Conservation (phyloP, 2,329 filamentous ascomycete species). For the Penicillium decumbens region DNA sequence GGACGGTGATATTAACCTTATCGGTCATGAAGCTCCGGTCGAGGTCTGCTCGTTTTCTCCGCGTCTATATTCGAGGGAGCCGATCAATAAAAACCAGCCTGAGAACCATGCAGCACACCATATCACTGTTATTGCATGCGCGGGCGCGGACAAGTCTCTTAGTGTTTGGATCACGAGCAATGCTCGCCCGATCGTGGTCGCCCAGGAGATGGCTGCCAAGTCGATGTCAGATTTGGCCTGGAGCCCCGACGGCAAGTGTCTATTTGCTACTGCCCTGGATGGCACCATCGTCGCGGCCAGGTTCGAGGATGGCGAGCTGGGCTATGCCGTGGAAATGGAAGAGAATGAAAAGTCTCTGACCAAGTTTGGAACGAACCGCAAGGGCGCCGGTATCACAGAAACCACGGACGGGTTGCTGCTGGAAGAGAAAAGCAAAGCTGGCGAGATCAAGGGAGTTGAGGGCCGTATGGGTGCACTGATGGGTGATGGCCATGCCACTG, state of each 20-base stretch:
- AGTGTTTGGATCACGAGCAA: constrained; percentile 98
- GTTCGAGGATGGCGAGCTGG: constrained; percentile 83
- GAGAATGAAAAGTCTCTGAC: constrained; percentile 91
- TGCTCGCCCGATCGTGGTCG: constrained; percentile 80
- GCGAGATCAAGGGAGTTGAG: constrained; percentile 82
- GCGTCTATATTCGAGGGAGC: constrained; percentile 73
- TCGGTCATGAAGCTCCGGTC: constrained; percentile 93
- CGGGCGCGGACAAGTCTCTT: constrained; percentile 91
- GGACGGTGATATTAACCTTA: constrained; percentile 96
- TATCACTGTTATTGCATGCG: constrained; percentile 93
- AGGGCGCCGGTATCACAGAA: constrained; percentile 85
- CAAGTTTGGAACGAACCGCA: constrained; percentile 84
- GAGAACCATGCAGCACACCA: constrained; percentile 44
- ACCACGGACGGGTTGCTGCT: constrained; percentile 82
- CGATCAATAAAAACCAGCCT: constrained; percentile 48
- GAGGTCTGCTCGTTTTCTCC: constrained; percentile 98
- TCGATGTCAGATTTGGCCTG: constrained; percentile 92
- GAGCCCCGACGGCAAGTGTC: constrained; percentile 82
- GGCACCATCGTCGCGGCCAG: constrained; percentile 76
- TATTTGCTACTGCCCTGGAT: constrained; percentile 84
- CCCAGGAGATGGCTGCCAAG: constrained; percentile 83
- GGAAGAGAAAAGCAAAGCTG: constrained; percentile 88
- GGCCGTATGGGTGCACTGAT: constrained; percentile 98
- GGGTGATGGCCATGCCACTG: constrained; percentile 66
- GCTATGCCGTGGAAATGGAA: constrained; percentile 76